phyloP scores from a whole-genome alignment of 2,329 filamentous ascomycete genomes.

The Lachnum nothofagi region DNA sequence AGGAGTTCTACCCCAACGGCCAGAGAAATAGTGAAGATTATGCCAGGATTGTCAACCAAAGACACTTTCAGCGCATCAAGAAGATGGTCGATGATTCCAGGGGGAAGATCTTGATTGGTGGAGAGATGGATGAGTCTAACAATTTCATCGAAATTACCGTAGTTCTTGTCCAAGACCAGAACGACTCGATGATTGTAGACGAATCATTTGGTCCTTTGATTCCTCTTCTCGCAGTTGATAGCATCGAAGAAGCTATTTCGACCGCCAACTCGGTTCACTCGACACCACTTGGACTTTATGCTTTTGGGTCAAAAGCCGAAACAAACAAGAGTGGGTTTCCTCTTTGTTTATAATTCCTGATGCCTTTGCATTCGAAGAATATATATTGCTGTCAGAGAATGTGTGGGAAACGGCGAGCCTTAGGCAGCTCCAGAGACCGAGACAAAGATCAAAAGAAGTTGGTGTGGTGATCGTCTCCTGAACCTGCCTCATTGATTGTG shows the following conservation, averaged over 20 bases:
- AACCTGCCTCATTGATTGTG: too few relatives aligned
- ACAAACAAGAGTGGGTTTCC: constrained; percentile 59
- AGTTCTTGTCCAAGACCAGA: constrained; percentile 70
- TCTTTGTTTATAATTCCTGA: too few relatives aligned
- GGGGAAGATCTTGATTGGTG: constrained; percentile 83
- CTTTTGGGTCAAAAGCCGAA: constrained; percentile 78
- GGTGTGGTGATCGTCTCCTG: too few relatives aligned
- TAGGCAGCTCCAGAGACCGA: too few relatives aligned
- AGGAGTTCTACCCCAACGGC: constrained; percentile 79
- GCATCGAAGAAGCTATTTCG: constrained; percentile 78
- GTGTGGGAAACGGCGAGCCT: too few relatives aligned
- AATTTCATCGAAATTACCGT: constrained; percentile 88
- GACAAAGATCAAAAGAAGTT: too few relatives aligned
- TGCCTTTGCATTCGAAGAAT: too few relatives aligned
- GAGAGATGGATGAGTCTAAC: constrained; percentile 71
- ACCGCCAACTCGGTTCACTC: constrained; percentile 75
- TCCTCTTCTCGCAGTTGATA: constrained; percentile 70
- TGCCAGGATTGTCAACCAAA: constrained; percentile 72
- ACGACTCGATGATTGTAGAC: constrained; percentile 73
- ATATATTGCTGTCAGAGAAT: too few relatives aligned
- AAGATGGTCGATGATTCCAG: constrained; percentile 79
- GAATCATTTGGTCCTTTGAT: constrained; percentile 95
- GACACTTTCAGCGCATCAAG: constrained; percentile 78
- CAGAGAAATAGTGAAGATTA: constrained; percentile 73
- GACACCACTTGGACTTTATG: constrained; percentile 78